Percentiles rank a stretch among this genome's conserved stretches.
Conservation (phyloP, 768 basidiomycete genomes). For the Trametes maxima region DNA sequence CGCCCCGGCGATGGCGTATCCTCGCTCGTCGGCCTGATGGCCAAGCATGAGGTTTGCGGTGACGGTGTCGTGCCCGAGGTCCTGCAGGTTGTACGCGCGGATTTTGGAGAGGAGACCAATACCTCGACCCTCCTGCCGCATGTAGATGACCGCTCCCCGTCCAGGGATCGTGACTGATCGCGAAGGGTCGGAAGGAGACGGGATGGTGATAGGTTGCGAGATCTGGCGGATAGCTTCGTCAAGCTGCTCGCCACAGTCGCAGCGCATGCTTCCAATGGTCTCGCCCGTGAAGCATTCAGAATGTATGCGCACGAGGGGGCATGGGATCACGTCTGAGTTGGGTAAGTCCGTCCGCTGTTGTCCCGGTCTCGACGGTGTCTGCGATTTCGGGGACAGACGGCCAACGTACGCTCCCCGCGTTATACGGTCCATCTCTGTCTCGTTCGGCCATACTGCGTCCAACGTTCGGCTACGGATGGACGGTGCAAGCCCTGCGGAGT, state of each 20-base stretch:
- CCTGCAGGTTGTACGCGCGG: slow-evolving; percentile 96
- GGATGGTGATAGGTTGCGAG: slow-evolving; percentile 63
- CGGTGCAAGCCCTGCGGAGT: slow-evolving; percentile 41
- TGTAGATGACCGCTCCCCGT: slow-evolving; percentile 90
- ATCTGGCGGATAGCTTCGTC: slow-evolving; percentile 96
- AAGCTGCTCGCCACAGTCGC: slow-evolving; percentile 98
- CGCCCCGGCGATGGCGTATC: slow-evolving; percentile 88
- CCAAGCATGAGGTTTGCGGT: slow-evolving; percentile 95
- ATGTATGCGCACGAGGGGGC: slow-evolving; percentile 92
- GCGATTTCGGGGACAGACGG: slow-evolving; percentile 60
- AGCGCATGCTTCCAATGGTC: slow-evolving; percentile 96
- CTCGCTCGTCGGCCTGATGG: slow-evolving; percentile 90
- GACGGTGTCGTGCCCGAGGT: slow-evolving; percentile 98
- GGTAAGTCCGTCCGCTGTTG: slow-evolving; percentile 14
- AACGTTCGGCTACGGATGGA: slow-evolving; percentile 78
- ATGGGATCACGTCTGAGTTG: slow-evolving; percentile 45
- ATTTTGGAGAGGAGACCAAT: slow-evolving; percentile 97
- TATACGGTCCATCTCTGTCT: slow-evolving; percentile 93
- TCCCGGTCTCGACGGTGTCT: slow-evolving; percentile 35
- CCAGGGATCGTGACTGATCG: slow-evolving; percentile 61
- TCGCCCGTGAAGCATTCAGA: slow-evolving; percentile 99
- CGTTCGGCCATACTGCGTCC: slow-evolving; percentile 81
- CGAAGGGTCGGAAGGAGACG: slow-evolving; percentile 32
- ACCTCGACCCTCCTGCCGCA: slow-evolving; percentile 96
- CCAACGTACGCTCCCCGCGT: slow-evolving; percentile 94